Conservation (phyloP, 257 asterid species). For the Petunia secreta region DNA sequence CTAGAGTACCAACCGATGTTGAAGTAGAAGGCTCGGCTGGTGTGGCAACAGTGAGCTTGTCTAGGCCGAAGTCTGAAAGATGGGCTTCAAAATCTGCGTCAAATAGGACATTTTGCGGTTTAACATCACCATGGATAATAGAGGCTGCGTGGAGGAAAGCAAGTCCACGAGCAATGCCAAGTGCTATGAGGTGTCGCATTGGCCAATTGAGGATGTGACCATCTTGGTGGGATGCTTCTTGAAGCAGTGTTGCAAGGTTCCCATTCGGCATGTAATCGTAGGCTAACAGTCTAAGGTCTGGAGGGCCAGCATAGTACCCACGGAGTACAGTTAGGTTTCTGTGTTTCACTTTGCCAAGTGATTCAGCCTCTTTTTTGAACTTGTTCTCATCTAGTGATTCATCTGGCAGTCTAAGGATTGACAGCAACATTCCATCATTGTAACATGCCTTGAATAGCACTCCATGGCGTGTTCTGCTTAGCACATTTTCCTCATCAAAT, state of each 20-base stretch:
- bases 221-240: constrained; percentile 82
- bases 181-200: constrained; percentile 73
- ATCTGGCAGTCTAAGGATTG: constrained; percentile 57
- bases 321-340: constrained; percentile 72
- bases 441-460: constrained; percentile 71
- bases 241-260: constrained; percentile 64
- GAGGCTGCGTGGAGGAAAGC: constrained; percentile 61
- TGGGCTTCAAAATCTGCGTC: constrained; percentile 87
- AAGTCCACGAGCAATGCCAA: constrained; percentile 67
- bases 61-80: constrained; percentile 64
- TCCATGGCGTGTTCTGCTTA: constrained; percentile 61
- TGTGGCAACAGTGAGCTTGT: constrained; percentile 49
- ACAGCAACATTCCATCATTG: constrained; percentile 72
- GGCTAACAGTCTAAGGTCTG: constrained; percentile 61
- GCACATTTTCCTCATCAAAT: constrained; percentile 73
- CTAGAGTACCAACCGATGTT: constrained; percentile 55
- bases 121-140: constrained; percentile 65
- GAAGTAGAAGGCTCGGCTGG: constrained; percentile 56
- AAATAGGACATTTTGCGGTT: constrained; percentile 67
- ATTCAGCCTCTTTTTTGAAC: constrained; percentile 71
- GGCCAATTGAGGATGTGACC: constrained; percentile 83
- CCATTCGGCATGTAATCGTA: constrained; percentile 87
- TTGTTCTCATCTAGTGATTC: constrained; percentile 51
- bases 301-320: constrained; percentile 67
- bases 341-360: constrained; percentile 67